Percentiles rank a stretch among this genome's conserved stretches.
phyloP scores from a whole-genome alignment of 257 asterid species.

The Asclepias syriaca region DNA sequence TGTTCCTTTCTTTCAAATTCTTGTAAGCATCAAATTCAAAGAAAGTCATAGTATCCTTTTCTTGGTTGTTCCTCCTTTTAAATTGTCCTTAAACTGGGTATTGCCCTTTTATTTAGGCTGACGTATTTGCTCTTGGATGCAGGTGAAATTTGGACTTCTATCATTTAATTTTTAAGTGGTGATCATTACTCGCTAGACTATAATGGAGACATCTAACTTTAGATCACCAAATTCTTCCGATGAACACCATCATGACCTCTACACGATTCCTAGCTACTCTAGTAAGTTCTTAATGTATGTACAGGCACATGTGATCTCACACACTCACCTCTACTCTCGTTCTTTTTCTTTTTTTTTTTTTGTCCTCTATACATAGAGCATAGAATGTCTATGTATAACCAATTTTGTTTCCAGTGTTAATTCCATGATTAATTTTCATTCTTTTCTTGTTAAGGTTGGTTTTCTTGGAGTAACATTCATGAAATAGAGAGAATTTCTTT shows the following conservation, averaged over 20 bases:
- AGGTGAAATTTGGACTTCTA: neutral
- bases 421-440: neutral
- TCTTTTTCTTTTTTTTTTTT: too few species aligned
- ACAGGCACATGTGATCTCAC: neutral
- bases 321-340: neutral
- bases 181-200: neutral
- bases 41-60: neutral
- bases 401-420: slow-evolving; percentile 18
- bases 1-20: neutral
- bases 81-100: neutral
- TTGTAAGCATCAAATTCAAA: neutral
- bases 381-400: neutral
- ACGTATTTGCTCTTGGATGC: neutral
- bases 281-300: slow-evolving; percentile 38
- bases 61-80: neutral
- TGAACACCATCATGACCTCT: slow-evolving; percentile 56
- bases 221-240: slow-evolving; percentile 14
- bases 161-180: neutral
- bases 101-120: neutral
- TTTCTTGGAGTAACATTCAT: slow-evolving; percentile 73
- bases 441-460: slow-evolving; percentile 55
- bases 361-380: too few species aligned
- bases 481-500: slow-evolving; percentile 75
- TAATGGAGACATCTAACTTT: slow-evolving; percentile 8
- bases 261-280: slow-evolving; percentile 85